Conservation (phyloP, 2,329 filamentous ascomycete species). For the Torrubiellomyces zombiae region DNA sequence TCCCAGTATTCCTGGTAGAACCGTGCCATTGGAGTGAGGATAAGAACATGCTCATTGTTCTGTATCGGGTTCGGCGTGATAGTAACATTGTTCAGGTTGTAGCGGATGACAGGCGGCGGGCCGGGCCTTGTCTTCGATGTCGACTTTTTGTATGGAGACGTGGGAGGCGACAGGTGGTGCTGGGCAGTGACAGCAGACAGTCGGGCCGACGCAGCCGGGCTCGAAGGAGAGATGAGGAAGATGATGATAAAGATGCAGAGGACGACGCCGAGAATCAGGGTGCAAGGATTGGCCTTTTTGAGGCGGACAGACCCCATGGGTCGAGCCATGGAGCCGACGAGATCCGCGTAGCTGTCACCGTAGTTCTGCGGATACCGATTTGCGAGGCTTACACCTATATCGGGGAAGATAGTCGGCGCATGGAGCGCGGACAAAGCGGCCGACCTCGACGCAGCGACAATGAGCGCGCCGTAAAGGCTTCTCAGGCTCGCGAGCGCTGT, state of each 20-base stretch:
- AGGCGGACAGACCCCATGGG: constrained; percentile 51
- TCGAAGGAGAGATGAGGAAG: constrained; percentile 40
- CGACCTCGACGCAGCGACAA: too few relatives aligned
- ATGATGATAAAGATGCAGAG: constrained; percentile 57
- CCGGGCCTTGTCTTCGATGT: constrained; percentile 13
- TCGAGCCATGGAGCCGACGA: constrained; percentile 33
- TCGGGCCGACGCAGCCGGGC: constrained; percentile 26
- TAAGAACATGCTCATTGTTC: constrained; percentile 73
- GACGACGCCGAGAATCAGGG: constrained; percentile 52
- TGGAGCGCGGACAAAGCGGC: too few relatives aligned
- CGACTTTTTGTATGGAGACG: constrained; percentile 25
- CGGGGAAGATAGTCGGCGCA: too few relatives aligned
- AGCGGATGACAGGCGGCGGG: constrained; percentile 77
- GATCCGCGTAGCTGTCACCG: constrained; percentile 1
- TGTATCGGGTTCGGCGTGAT: constrained; percentile 58
- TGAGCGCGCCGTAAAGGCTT: too few relatives aligned
- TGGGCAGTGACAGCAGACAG: constrained; percentile 29
- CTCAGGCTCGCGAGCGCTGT: too few relatives aligned
- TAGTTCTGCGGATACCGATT: neutral
- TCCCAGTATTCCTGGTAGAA: constrained; percentile 97
- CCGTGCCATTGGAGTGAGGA: constrained; percentile 80
- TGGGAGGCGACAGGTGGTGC: constrained; percentile 26
- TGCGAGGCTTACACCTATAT: too few relatives aligned
- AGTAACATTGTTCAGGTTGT: constrained; percentile 90
- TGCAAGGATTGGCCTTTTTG: constrained; percentile 65